Base-by-base conservation (phyloP, 257 asterid genomes). In the Fraxinus cuspidata region DNA sequence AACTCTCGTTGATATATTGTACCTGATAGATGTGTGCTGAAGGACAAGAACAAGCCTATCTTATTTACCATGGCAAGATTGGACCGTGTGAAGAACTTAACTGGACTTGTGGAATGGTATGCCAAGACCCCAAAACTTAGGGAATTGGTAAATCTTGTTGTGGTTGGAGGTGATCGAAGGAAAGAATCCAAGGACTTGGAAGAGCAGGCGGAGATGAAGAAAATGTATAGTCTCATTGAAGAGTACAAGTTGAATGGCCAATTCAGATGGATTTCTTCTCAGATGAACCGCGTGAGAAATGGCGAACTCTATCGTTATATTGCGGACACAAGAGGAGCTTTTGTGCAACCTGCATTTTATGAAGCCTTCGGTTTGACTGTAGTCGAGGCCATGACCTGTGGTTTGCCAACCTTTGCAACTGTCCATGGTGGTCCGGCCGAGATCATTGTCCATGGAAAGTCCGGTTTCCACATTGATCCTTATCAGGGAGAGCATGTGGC, bases 381-480 rank as follows among this genome's bases (percentile, higher is more conserved):
- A 4, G 98, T 96, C 16, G 99, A 96, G 88, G 98, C 98, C 77
- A 96, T 96, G 99, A 92, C 97, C 1, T 96, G 99, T 37, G 99
- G 99, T 7, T 72, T 96, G 82, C 99, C 99, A 0, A 96, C 98
- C 5, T 92, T 96, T 37, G 99, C 99, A 0, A 96, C 99, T 0
- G 74, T 86, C 13, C 84, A 93, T 47, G 98, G 99, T n/a, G 99
- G 99, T 1, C 98, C 98, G 0, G 96, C 97, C 21, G 98, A 96
- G 95, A 96, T 96, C 71, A 96, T 96, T 9, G 78, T 93, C 18
- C 80, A 96, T 29, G 97, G 97, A 7, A 89, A 84, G 76, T 96
- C 99, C 0, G 99, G 99, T n/a, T 96, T 96, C 91, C 98, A 96
- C 71, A 92, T 96, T 73, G 99, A 96, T 70, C 99, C 99, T 1